Evolutionary conservation across 2,329 filamentous ascomycete species (phyloP), one percentile per base, ranked within the genome.

Genomic region (Pseudocercospora vitis): DNA sequence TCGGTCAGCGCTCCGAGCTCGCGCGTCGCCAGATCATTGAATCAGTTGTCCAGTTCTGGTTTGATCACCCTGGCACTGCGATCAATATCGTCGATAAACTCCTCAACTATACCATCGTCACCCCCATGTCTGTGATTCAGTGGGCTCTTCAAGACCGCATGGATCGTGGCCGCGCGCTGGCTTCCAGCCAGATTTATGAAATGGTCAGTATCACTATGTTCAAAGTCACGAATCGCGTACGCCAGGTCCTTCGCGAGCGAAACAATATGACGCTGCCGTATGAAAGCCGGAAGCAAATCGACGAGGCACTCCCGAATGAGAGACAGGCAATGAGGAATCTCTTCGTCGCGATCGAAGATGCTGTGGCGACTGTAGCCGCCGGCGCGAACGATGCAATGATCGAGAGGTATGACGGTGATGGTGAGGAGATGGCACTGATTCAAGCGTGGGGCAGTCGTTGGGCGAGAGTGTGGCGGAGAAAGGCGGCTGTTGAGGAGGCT

Each of bases 71-170:
- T 0, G 94, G 94, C 55, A 86, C 95, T 37, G 94, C 91, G 2
- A 83, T 97, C 62, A 89, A 88, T 63, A 95, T 99, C 64, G 82
- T 97, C 54, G 92, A 97, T 77, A 97, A 97, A 73, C 81, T 99
- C 4, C 85, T 99, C 63, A 99, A 97, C 75, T 99, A 96, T 75
- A 91, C 89, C 11, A 96, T 99, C 64, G 80, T 99, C 29, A 91
- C 87, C 7, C 94, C 94, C 0, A 78, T 85, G 53, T 86, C 86
- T 12, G 91, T 99, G 23, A 81, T 96, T 44, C 86, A 95, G 66
- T 99, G 94, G 94, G 89, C 89, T 0, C 79, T 99, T 9, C 78
- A 84, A 26, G 84, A 89, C 57, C 78, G 78, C 57, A 73, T 85
- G 50, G 75, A 82, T 16, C 63, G 66, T 31, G 70, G 70, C 33